Evolutionary conservation across 352 stramenopile species (phyloP).

Genomic region (Phytophthora niederhauseri): DNA sequence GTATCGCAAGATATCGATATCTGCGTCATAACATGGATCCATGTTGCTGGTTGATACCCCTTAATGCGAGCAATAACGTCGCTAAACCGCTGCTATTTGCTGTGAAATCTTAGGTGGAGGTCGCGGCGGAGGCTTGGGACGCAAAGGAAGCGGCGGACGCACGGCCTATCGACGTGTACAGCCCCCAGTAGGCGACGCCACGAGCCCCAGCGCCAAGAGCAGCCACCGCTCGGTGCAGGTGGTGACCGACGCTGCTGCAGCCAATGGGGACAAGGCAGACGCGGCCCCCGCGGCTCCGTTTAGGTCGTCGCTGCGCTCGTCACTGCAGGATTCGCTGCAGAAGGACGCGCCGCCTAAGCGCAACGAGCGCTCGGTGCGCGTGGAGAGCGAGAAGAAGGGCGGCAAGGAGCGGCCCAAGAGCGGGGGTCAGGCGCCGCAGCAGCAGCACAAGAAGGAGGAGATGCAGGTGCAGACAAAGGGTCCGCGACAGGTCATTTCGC

Average conservation of each 20-base stretch:
- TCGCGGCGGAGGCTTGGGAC: constrained; percentile 29
- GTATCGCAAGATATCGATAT: background rate
- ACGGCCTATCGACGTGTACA: constrained; percentile 54
- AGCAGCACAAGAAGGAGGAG: constrained; percentile 22
- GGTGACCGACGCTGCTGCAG: constrained; percentile 16
- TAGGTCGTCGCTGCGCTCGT: constrained; percentile 65
- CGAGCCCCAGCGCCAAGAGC: background rate
- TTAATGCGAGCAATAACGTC: background rate
- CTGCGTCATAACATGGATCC: constrained; percentile 1
- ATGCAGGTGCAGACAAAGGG: constrained; percentile 37
- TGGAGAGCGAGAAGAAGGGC: constrained; percentile 17
- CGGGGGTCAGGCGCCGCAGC: background rate
- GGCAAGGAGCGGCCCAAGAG: constrained; percentile 20
- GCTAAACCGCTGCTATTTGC: background rate
- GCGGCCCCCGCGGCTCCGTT: constrained; percentile 31
- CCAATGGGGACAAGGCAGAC: constrained; percentile 7
- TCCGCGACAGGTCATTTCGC: constrained; percentile 36
- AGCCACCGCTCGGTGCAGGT: constrained; percentile 29
- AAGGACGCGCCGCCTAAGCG: constrained; percentile 21
- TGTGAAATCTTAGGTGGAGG: constrained; percentile 31
- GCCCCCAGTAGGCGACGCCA: constrained; percentile 16
- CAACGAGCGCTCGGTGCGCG: constrained; percentile 27
- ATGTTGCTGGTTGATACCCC: constrained; percentile 1
- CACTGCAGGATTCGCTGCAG: constrained; percentile 45
- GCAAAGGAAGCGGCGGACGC: constrained; percentile 32